These are phyloP conservation scores for Lipomyces sp. DNA, from an alignment of 805 yeast species.

Conservation along the genomic window DNA sequence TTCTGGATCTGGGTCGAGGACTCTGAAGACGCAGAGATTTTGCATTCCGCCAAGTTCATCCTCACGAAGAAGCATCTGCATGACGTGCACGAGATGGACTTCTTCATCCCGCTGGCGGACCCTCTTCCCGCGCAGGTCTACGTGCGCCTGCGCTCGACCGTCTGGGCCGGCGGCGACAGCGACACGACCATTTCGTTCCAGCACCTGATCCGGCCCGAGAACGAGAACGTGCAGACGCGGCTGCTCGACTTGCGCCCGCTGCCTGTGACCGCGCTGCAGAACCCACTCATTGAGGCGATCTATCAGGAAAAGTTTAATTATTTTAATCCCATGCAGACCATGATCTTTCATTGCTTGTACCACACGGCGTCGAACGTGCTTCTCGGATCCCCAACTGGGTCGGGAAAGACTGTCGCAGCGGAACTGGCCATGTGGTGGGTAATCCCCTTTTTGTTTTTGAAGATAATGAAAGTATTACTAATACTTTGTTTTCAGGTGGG, in stretches of 20 bases:
- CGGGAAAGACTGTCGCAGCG: slow-evolving; percentile 96
- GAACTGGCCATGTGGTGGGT: slow-evolving; percentile 89
- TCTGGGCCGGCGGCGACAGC: slow-evolving; percentile 85
- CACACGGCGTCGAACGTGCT: slow-evolving; percentile 74
- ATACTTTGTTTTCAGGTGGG: slow-evolving; percentile 42
- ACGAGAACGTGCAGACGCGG: slow-evolving; percentile 81
- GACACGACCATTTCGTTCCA: slow-evolving; percentile 78
- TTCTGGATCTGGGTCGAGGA: slow-evolving; percentile 95
- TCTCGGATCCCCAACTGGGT: slow-evolving; percentile 98
- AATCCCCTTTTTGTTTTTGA: no score
- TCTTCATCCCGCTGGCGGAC: slow-evolving; percentile 85
- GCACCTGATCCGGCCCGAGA: slow-evolving; percentile 82
- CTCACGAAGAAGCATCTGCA: slow-evolving; percentile 56
- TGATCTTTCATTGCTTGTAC: slow-evolving; percentile 88
- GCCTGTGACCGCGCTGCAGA: slow-evolving; percentile 75
- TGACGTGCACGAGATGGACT: slow-evolving; percentile 69
- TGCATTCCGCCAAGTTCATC: slow-evolving; percentile 80
- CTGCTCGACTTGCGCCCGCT: slow-evolving; percentile 78
- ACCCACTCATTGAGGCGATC: slow-evolving; percentile 61
- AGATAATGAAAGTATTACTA: neutral
- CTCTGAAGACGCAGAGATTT: slow-evolving; percentile 63
- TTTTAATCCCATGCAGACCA: slow-evolving; percentile 98
- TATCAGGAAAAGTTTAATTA: slow-evolving; percentile 69
- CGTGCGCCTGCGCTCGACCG: slow-evolving; percentile 73
- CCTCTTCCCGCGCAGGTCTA: slow-evolving; percentile 89